These are phyloP conservation scores for Pseudonitzschia pungens DNA, from an alignment of 108 stramenopile species.

Conservation along the genomic window DNA sequence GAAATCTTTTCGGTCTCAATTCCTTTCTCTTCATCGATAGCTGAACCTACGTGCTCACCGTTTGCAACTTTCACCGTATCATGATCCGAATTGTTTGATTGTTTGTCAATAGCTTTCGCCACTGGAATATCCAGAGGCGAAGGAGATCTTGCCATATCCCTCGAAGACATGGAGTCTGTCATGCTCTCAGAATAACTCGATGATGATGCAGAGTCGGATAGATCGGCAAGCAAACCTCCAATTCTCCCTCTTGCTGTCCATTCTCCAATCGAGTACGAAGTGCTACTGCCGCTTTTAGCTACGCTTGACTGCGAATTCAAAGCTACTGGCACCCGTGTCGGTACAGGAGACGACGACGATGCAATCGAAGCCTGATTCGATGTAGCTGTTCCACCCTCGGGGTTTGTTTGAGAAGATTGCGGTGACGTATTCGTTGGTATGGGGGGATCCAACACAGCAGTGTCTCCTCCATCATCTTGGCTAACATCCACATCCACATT, in stretches of 20 bases:
- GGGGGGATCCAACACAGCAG: neutral
- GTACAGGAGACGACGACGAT: neutral
- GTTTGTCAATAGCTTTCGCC: conserved; percentile 23
- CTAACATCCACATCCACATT: neutral
- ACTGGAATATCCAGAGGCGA: conserved; percentile 26
- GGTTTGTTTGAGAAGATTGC: neutral
- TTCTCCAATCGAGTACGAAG: conserved; percentile 22
- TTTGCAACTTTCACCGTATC: conserved; percentile 24
- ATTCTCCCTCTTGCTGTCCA: conserved; percentile 31
- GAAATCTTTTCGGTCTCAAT: neutral
- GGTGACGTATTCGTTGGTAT: neutral
- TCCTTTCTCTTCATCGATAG: conserved; percentile 5
- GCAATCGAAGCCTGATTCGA: neutral
- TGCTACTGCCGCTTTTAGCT: neutral
- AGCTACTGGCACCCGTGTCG: neutral
- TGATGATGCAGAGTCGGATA: conserved; percentile 29
- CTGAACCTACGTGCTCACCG: conserved; percentile 15
- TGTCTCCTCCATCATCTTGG: neutral
- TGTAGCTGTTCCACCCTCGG: neutral
- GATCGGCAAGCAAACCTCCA: conserved; percentile 22
- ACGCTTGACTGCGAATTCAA: neutral
- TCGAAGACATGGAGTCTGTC: conserved; percentile 15
- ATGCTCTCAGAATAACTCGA: neutral
- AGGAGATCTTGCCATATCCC: conserved; percentile 28
- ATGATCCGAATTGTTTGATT: conserved; percentile 20